Percentiles rank a stretch among this genome's conserved stretches.
phyloP scores from a whole-genome alignment of 2,329 filamentous ascomycete genomes.

The Clarireedia sp. region DNA sequence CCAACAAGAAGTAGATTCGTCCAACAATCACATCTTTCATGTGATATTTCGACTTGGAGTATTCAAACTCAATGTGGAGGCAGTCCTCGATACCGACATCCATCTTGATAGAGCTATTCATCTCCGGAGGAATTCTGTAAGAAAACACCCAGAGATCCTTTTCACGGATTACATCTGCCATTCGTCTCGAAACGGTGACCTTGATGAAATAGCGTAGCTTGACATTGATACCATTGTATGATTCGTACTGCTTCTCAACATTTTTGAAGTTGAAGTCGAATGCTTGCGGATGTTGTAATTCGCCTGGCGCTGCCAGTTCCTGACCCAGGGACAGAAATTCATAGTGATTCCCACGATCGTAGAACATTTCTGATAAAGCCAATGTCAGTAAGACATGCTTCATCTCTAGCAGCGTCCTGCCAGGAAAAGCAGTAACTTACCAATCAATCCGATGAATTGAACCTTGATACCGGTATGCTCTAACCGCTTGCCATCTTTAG shows the following conservation, averaged over 20 bases:
- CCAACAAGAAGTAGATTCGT: conserved; percentile 94
- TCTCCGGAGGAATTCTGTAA: conserved; percentile 95
- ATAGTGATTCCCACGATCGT: conserved; percentile 97
- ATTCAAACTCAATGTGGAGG: conserved; percentile 98
- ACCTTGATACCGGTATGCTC: conserved; percentile 99
- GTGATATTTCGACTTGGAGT: conserved; percentile 98
- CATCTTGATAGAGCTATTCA: conserved; percentile 99
- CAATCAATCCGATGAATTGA: conserved; percentile 98
- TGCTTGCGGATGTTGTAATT: conserved; percentile 96
- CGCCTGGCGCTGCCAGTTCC: conserved; percentile 91
- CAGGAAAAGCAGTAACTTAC: conserved; percentile 39
- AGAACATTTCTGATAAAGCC: conserved; percentile 83
- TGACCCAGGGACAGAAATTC: conserved; percentile 97
- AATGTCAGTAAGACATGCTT: not conserved
- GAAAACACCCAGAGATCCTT: conserved; percentile 99
- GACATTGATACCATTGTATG: conserved; percentile 99
- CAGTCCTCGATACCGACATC: conserved; percentile 99
- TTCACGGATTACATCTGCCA: conserved; percentile 96
- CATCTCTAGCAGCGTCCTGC: not conserved
- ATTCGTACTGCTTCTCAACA: conserved; percentile 99
- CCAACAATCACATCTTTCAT: conserved; percentile 98
- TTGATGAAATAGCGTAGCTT: conserved; percentile 97
- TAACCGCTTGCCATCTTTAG: conserved; percentile 95
- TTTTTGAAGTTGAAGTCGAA: conserved; percentile 99
- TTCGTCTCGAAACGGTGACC: conserved; percentile 90